A percentile compares a stretch with the other conserved stretches of the same genome.
Conservation (phyloP, 257 asterid genomes). For the Solanum dulcamara region DNA sequence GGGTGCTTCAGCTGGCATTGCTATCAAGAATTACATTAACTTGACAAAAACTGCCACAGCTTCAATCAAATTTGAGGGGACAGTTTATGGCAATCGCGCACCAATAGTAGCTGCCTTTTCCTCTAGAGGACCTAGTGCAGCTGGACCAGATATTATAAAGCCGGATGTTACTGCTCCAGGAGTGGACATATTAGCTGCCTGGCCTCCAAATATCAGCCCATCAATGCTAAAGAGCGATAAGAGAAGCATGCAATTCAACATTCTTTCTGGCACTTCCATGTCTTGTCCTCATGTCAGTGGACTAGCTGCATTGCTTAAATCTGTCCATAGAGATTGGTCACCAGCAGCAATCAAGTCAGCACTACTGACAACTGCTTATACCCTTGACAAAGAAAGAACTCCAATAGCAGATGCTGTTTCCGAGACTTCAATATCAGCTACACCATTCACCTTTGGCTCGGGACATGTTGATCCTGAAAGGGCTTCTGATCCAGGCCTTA, state of each 20-base stretch:
- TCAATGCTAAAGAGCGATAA: slow-evolving; percentile 35
- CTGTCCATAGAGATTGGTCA: slow-evolving; percentile 49
- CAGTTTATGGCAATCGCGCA: slow-evolving; percentile 36
- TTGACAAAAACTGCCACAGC: slow-evolving; percentile 29
- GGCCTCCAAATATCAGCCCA: slow-evolving; percentile 62
- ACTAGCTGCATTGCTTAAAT: slow-evolving; percentile 53
- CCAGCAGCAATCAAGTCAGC: slow-evolving; percentile 77
- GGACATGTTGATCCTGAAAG: slow-evolving; percentile 60
- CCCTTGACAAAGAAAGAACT: slow-evolving; percentile 14
- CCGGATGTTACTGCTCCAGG: slow-evolving; percentile 84
- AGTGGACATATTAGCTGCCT: slow-evolving; percentile 67
- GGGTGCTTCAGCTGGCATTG: slow-evolving; percentile 32
- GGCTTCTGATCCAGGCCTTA: slow-evolving; percentile 61
- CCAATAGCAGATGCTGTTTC: slow-evolving; percentile 38
- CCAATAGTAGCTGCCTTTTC: slow-evolving; percentile 73
- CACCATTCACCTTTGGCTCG: slow-evolving; percentile 51
- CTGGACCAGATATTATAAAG: slow-evolving; percentile 43
- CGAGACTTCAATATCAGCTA: slow-evolving; percentile 19
- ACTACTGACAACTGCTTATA: slow-evolving; percentile 57
- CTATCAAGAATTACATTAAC: slow-evolving; percentile 30
- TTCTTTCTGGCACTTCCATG: slow-evolving; percentile 77
- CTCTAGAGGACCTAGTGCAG: slow-evolving; percentile 59
- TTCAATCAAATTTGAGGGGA: slow-evolving; percentile 30
- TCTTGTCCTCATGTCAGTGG: slow-evolving; percentile 75
- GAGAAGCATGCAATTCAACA: slow-evolving; percentile 41